Conservation (phyloP, 495 filamentous ascomycete genomes). For the Trichoderma reesei region DNA sequence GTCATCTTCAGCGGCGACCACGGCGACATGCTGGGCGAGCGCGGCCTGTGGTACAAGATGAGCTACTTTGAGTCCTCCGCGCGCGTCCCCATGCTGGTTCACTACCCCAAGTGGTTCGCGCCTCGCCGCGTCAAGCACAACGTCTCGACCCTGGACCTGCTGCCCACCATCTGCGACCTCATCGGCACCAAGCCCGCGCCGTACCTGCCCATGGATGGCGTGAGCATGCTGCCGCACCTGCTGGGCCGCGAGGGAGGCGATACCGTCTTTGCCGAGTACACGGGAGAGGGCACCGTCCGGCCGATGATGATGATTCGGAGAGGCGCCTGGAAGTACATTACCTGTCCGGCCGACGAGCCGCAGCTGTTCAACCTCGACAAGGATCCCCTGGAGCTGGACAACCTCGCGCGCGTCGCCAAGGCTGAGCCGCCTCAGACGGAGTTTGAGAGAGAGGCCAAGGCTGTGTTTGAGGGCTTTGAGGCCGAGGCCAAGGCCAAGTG, state of each 20-base stretch:
- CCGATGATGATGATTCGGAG: constrained; percentile 87
- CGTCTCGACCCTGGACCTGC: constrained; percentile 77
- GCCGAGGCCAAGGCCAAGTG: constrained; percentile 57
- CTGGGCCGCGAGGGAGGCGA: constrained; percentile 53
- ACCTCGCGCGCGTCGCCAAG: constrained; percentile 46
- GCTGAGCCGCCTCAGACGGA: constrained; percentile 24
- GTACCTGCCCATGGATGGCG: constrained; percentile 66
- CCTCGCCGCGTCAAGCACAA: constrained; percentile 63
- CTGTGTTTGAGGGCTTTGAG: constrained; percentile 49
- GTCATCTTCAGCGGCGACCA: constrained; percentile 83
- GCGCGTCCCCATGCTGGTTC: constrained; percentile 71
- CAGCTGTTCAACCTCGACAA: constrained; percentile 65
- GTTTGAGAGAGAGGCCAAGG: constrained; percentile 32
- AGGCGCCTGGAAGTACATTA: constrained; percentile 74
- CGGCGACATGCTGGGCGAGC: constrained; percentile 86
- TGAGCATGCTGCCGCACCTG: constrained; percentile 61
- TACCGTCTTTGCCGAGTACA: constrained; percentile 79
- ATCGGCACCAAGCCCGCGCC: constrained; percentile 53
- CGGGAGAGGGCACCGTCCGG: constrained; percentile 75
- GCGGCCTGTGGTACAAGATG: constrained; percentile 93
- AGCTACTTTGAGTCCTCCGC: constrained; percentile 77
- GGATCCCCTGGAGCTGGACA: constrained; percentile 66
- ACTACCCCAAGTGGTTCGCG: constrained; percentile 55
- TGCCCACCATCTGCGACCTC: constrained; percentile 76
- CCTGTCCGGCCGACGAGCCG: constrained; percentile 67